Conservation (phyloP, 768 basidiomycete species). For the Leccinum fibrillosum region DNA sequence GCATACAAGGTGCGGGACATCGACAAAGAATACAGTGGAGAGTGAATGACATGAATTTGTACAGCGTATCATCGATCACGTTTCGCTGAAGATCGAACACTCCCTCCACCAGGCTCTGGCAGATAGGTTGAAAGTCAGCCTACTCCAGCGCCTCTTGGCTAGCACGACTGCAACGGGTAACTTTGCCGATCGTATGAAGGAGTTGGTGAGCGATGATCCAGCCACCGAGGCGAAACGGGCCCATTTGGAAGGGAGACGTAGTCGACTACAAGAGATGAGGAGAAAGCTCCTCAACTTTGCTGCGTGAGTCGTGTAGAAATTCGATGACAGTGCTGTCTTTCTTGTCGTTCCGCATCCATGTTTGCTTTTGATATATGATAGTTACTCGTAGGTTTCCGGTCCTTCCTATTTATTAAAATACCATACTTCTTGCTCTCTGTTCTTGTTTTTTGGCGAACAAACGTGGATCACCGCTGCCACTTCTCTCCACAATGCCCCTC, state of each 20-base stretch:
- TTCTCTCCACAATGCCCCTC: too few relatives aligned
- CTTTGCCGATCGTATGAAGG: slow-evolving; percentile 32
- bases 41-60: not conserved
- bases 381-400: not conserved
- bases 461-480: not conserved
- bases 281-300: slow-evolving; percentile 33
- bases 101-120: slow-evolving; percentile 41
- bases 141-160: slow-evolving; percentile 35
- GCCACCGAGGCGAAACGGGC: slow-evolving; percentile 32
- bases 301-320: slow-evolving; percentile 2
- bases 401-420: too few relatives aligned
- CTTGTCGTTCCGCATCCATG: not conserved
- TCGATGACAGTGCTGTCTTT: not conserved
- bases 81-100: slow-evolving; percentile 50
- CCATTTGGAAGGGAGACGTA: slow-evolving; percentile 32
- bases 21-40: not conserved
- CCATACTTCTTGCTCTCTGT: too few relatives aligned
- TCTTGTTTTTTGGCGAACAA: not conserved
- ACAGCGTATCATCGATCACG: slow-evolving; percentile 53
- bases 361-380: not conserved
- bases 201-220: slow-evolving; percentile 48
- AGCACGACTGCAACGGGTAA: slow-evolving; percentile 11
- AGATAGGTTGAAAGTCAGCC: slow-evolving; percentile 30
- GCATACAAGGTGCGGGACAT: slow-evolving; percentile 45
- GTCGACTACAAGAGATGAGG: slow-evolving; percentile 39